Percentiles rank a stretch among this genome's conserved stretches.
Evolutionary conservation across 1,284 basidiomycete species (phyloP).

Genomic region (Sporisorium iseilematis-ciliati): DNA sequence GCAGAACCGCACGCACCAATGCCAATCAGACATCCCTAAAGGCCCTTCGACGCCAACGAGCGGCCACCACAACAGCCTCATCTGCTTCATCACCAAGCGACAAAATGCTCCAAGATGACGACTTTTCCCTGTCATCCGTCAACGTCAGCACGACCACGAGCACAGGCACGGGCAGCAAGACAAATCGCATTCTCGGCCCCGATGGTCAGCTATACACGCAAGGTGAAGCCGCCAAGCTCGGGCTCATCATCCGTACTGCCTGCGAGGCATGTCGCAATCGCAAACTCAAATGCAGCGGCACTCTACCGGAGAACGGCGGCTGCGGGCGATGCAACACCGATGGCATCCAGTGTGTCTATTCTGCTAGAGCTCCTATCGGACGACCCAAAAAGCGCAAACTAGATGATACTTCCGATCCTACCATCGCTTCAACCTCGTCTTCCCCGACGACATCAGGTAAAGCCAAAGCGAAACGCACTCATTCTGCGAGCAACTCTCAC

Average conservation of each 20-base stretch:
- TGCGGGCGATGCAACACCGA: slow-evolving; percentile 54
- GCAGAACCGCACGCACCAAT: slow-evolving; percentile 3
- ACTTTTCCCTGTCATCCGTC: slow-evolving; percentile 6
- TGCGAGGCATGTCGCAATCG: slow-evolving; percentile 61
- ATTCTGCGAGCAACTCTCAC: background rate
- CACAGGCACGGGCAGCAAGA: slow-evolving; percentile 10
- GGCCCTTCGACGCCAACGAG: slow-evolving; percentile 7
- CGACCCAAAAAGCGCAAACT: slow-evolving; percentile 58
- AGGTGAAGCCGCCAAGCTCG: slow-evolving; percentile 46
- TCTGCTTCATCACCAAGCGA: background rate
- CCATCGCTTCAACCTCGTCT: background rate
- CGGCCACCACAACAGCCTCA: background rate
- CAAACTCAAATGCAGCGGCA: slow-evolving; percentile 62
- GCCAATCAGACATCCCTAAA: slow-evolving; percentile 2
- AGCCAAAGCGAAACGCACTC: slow-evolving; percentile 16
- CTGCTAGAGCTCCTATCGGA: slow-evolving; percentile 57
- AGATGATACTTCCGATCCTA: slow-evolving; percentile 14
- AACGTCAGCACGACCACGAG: background rate
- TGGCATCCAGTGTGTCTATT: slow-evolving; percentile 46
- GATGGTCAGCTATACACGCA: slow-evolving; percentile 48
- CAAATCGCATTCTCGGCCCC: slow-evolving; percentile 44
- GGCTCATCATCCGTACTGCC: slow-evolving; percentile 57
- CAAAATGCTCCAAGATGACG: slow-evolving; percentile 24
- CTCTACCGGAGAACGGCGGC: slow-evolving; percentile 39
- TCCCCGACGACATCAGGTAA: slow-evolving; percentile 4